Evolutionary conservation across 106 monocot species (phyloP), one percentile per base, ranked within the genome.

Genomic region (Dioscorea dumetorum): DNA sequence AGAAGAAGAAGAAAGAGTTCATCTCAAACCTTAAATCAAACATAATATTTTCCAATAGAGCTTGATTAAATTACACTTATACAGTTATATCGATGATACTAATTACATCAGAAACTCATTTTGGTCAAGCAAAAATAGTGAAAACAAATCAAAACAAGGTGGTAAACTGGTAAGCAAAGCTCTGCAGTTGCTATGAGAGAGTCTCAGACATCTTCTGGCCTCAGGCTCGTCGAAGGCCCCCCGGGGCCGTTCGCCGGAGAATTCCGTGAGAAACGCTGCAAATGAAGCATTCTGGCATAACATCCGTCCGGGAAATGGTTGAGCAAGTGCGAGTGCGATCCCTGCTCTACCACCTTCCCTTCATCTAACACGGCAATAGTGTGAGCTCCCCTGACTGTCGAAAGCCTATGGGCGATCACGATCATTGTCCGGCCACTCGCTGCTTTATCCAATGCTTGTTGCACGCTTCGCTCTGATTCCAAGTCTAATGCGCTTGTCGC

Each of bases 281-380:
- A 66, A 67, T 91, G 95, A 66, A 95, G 78, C 95, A 95, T 88
- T 12, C 91, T 73, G 1, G 91, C 91, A 49, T 95, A 95, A 50
- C 79, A 80, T 1, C 95, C 95, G 6, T 95, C 91, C 1, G 95
- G 82, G 49, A 69, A 60, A 52, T 91, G 88, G 31, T 70, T 87
- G 0, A 97, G 74, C 51, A 97, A 63, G 67, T 97, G 97, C 14
- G 84, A 77, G 64, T 97, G 97, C 0, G 97, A 97, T 1, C 97
- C 97, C 66, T 92, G 89, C 72, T 97, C 97, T 67, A 89, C 87
- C 57, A 97, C 91, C 82, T 88, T 91, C 73, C 92, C 97, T 48
- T 97, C 97, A 13, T 97, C 97, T n/a, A 97, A 78, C 18, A 97
- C 97, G 5, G 97, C 92, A 19, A 97, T 89, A 0, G 70, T 56